Evolutionary conservation across 345 rosid genomes (phyloP).

Genomic region (Nephelium lappaceum): DNA sequence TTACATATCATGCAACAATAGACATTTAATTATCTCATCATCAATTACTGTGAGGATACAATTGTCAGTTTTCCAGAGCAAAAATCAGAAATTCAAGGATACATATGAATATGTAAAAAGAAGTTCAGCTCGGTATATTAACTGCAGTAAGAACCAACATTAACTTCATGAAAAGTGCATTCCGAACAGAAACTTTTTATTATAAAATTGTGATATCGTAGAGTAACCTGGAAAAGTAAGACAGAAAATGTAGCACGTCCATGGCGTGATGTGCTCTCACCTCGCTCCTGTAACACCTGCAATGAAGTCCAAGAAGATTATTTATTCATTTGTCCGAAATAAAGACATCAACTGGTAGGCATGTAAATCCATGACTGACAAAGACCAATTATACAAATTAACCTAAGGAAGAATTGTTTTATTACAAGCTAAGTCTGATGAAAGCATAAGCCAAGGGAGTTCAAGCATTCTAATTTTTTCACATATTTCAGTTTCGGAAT

Average conservation of each 20-base stretch:
- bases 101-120: slow-evolving; percentile 8
- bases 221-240: slow-evolving; percentile 89
- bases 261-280: slow-evolving; percentile 99
- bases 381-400: not conserved
- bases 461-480: not conserved
- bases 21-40: slow-evolving; percentile 15
- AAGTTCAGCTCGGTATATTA: slow-evolving; percentile 3
- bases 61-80: not conserved
- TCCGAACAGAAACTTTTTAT: not conserved
- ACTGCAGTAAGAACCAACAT: slow-evolving; percentile 27
- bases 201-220: not conserved
- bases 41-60: slow-evolving; percentile 8
- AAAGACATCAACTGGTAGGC: not conserved
- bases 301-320: slow-evolving; percentile 22
- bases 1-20: slow-evolving; percentile 5
- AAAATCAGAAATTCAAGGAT: slow-evolving; percentile 12
- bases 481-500: slow-evolving; percentile 18
- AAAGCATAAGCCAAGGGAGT: not conserved
- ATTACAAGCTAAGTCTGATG: not conserved
- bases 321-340: slow-evolving; percentile 23
- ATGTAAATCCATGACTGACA: slow-evolving; percentile 13
- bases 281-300: slow-evolving; percentile 98
- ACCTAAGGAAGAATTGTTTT: not conserved
- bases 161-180: slow-evolving; percentile 9
- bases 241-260: slow-evolving; percentile 99